Evolutionary conservation across 1,284 basidiomycete species (phyloP), one percentile per base, ranked within the genome.

Genomic region (Exobasidium cylindrosporum): DNA sequence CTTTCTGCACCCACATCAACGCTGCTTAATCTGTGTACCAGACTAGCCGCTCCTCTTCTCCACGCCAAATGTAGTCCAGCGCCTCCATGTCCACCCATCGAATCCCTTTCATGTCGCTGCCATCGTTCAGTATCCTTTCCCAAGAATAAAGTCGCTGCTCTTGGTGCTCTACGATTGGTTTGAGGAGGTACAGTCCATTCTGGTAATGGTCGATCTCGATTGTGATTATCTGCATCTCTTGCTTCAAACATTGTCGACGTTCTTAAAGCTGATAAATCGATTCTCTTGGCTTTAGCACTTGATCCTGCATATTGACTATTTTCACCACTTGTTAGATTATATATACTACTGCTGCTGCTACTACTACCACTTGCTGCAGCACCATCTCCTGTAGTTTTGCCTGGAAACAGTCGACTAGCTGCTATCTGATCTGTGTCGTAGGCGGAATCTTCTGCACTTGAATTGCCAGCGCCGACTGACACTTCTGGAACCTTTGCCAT

Each of bases 111-210:
- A 32, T 72, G 67, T 10, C 59, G 64, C 10, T 69, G 66, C 76
- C 76, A 78, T 58, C 76, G 69, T 58, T 78, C 76, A 62, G 72
- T 63, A 31, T 78, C 76, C 52, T 75, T 76, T 24, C 76, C 76
- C 4, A 78, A 64, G 50, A 76, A 76, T 46, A 78, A 63, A 5
- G 75, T 74, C 44, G 73, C 68, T 0, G 68, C 71, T 40, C 69
- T 72, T 2, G 65, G 65, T 21, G 54, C 17, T 50, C 47, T 50
- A 23, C 26, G 13, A 3, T n/a, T 50, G 14, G 13, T 13, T 17
- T 10, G 11, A 14, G 57, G 57, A 1, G 57, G 57, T 2, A 58
- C 1, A 14, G 57, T 58, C 57, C 57, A 58, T 43, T 58, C 43
- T 14, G 26, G 26, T 32, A 47, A n/a, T 4, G 45, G 45, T 3